phyloP scores from a whole-genome alignment of 2,329 filamentous ascomycete genomes.

The Claviceps digitariae region DNA sequence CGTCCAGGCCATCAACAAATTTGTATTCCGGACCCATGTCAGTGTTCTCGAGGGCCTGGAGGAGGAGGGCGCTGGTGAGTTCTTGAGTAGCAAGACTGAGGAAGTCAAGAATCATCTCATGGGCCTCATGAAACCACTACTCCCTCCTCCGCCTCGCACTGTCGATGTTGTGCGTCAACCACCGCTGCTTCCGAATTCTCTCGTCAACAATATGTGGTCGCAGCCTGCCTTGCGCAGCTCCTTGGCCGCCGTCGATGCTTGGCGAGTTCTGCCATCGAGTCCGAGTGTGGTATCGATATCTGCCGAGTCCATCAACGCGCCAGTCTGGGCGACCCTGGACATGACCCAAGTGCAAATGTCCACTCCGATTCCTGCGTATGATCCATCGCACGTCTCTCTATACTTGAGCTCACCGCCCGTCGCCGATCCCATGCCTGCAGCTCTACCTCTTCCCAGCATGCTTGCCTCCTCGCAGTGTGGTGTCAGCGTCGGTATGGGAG shows the following conservation, averaged over 20 bases:
- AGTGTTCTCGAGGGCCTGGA: conserved; percentile 88
- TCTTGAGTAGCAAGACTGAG: conserved; percentile 81
- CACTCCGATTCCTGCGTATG: conserved; percentile 70
- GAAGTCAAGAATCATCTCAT: conserved; percentile 83
- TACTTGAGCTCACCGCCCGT: conserved; percentile 73
- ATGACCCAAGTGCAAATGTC: conserved; percentile 62
- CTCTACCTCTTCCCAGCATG: conserved; percentile 76
- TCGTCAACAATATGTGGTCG: conserved; percentile 68
- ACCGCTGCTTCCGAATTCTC: conserved; percentile 73
- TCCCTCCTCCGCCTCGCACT: conserved; percentile 75
- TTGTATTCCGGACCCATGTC: conserved; percentile 82
- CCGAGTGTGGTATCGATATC: conserved; percentile 61
- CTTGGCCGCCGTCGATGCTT: conserved; percentile 64
- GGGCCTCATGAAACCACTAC: conserved; percentile 73
- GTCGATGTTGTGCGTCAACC: conserved; percentile 81
- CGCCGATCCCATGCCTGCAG: conserved; percentile 53
- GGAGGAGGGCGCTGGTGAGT: conserved; percentile 88
- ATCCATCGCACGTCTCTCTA: conserved; percentile 55
- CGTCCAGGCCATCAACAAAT: conserved; percentile 91
- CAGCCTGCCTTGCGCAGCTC: conserved; percentile 51
- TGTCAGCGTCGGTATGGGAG: conserved; percentile 53
- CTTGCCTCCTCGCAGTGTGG: conserved; percentile 67
- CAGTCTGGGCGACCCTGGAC: conserved; percentile 68
- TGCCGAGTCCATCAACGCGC: conserved; percentile 52
- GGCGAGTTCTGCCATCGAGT: conserved; percentile 84